phyloP scores from a whole-genome alignment of 768 basidiomycete species.

The Cubamyces lactineus region DNA sequence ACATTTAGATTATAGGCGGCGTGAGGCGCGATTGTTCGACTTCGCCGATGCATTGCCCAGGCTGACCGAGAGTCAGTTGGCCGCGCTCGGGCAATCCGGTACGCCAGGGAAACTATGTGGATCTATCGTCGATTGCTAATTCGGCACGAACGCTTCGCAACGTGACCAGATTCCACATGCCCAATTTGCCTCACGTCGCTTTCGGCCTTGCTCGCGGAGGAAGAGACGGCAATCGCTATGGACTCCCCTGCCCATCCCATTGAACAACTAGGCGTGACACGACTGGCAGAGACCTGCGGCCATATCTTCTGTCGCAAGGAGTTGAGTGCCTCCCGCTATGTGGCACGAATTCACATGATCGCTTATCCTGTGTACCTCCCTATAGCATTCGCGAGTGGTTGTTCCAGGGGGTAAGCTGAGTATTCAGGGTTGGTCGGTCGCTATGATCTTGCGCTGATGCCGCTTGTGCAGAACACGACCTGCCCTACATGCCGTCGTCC shows the following conservation, averaged over 20 bases:
- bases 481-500: conserved; percentile 34
- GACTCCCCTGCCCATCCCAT: conserved; percentile 75
- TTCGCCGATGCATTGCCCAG: conserved; percentile 26
- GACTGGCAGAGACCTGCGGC: conserved; percentile 44
- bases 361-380: background rate
- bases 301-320: conserved; percentile 85
- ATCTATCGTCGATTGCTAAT: no score
- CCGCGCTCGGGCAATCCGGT: conserved; percentile 27
- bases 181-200: conserved; percentile 77
- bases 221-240: conserved; percentile 74
- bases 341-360: background rate
- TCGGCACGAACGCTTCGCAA: no score
- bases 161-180: conserved; percentile 61
- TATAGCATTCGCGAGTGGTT: conserved; percentile 64
- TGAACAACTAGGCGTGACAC: conserved; percentile 74
- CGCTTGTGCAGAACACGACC: conserved; percentile 25
- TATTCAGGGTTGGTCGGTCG: background rate
- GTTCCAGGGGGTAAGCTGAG: background rate
- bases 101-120: background rate
- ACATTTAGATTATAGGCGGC: conserved; percentile 2
- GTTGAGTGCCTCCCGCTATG: conserved; percentile 44
- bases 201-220: conserved; percentile 69
- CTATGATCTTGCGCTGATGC: background rate
- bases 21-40: conserved; percentile 9
- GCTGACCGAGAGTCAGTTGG: conserved; percentile 30